Conservation (phyloP, 1,284 basidiomycete species). For the Trametes pubescens region DNA sequence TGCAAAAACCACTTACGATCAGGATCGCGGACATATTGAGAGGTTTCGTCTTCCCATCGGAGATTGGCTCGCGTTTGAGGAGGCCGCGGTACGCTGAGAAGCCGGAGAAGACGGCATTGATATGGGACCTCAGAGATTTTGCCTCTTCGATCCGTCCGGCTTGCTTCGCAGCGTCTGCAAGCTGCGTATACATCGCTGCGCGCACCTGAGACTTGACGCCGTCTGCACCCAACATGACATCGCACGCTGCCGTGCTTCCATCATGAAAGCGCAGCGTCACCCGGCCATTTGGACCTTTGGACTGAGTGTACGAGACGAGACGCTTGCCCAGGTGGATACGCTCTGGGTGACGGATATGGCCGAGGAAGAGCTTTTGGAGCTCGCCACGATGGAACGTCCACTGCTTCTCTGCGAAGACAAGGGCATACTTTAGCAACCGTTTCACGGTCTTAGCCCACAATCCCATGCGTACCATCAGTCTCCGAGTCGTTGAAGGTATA, state of each 20-base stretch:
- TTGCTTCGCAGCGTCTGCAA: slow-evolving; percentile 19
- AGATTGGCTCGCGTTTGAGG: background rate
- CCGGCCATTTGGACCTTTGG: slow-evolving; percentile 8
- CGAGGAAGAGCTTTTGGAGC: slow-evolving; percentile 56
- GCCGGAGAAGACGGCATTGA: slow-evolving; percentile 3
- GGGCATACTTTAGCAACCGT: too few relatives aligned
- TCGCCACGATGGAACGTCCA: slow-evolving; percentile 59
- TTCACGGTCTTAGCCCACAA: background rate
- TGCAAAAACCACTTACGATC: background rate
- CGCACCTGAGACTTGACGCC: slow-evolving; percentile 11
- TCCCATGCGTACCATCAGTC: slow-evolving; percentile 50
- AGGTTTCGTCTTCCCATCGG: background rate
- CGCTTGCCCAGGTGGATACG: slow-evolving; percentile 56
- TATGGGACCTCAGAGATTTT: background rate
- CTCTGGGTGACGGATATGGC: slow-evolving; percentile 49
- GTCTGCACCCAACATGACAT: slow-evolving; percentile 53
- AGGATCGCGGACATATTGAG: background rate
- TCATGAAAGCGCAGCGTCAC: slow-evolving; percentile 58
- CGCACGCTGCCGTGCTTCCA: slow-evolving; percentile 53
- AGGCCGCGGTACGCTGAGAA: slow-evolving; percentile 10
- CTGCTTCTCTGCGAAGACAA: slow-evolving; percentile 46
- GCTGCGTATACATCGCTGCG: slow-evolving; percentile 24
- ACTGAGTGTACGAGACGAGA: slow-evolving; percentile 54
- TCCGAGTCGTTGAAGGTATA: slow-evolving; percentile 54
- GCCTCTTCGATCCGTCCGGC: slow-evolving; percentile 7